Base-by-base conservation (phyloP, 2,329 filamentous ascomycete species). In the Penicillium sp. region DNA sequence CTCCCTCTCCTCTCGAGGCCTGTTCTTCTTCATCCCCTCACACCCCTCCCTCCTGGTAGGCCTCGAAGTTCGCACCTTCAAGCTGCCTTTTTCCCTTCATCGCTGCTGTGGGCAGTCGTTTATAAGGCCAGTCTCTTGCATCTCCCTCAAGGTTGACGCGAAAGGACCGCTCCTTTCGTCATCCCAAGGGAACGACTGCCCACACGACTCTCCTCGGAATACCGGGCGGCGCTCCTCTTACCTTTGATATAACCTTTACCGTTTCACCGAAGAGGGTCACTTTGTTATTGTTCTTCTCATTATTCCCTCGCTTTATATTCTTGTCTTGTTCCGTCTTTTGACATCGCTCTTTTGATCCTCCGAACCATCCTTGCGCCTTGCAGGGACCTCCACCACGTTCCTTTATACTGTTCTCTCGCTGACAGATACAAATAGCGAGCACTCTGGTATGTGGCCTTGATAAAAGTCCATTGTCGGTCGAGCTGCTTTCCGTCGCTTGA, bases 101-200 rank as follows among this genome's bases (percentile, higher is more conserved):
- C 56, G 48, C 50, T 48, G 49, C 58, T 61, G 65, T 69, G 61
- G 62, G 64, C 65, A 66, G 66, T 75, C 74, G 69, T 73, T 64
- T 64, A 59, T 64, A 47, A 57, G 46, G 38, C 61, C 61, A 64
- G 69, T 63, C 60, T 61, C 45, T 45, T 50, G 61, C 54, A 59
- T 63, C 62, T 65, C 56, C 59, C 53, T 65, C 44, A 47, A 62
- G 60, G 30, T 50, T 55, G 59, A 52, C 61, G 60, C 52, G 26
- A 58, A 57, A 62, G 47, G 21, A 49, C 45, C 44, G 59, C 61
- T 66, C 56, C 61, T 63, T 67, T 67, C 61, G 68, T 74, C 73
- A 71, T 76, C 76, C 76, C 76, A 69, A 76, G 76, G 77, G 76
- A 78, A 77, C 75, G 71, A 73, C 73, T 71, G 73, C 72, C 70